Conservation (phyloP, 2,329 filamentous ascomycete genomes). For the Claviceps monticola region DNA sequence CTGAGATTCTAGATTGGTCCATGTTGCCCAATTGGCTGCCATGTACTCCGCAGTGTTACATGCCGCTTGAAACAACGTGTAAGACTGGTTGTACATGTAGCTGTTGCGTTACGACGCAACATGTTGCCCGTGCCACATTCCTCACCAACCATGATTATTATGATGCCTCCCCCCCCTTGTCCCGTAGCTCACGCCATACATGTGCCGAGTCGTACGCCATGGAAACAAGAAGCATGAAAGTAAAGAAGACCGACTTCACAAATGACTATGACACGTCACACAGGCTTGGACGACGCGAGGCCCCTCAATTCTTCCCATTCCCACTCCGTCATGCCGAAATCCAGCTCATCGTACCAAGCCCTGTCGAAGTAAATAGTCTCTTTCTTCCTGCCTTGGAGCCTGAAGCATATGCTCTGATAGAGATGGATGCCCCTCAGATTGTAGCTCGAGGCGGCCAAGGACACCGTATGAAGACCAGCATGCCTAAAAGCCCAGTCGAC, state of each 20-base stretch:
- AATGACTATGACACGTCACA: too few relatives aligned
- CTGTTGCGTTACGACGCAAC: background rate
- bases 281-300: background rate
- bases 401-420: conserved; percentile 31
- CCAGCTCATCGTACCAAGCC: conserved; percentile 21
- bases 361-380: conserved; percentile 22
- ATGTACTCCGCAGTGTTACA: background rate
- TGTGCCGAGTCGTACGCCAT: too few relatives aligned
- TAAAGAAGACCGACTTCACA: too few relatives aligned
- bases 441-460: conserved; percentile 25
- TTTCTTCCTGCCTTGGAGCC: conserved; percentile 25
- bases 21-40: too few relatives aligned
- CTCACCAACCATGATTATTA: background rate
- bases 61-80: background rate
- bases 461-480: conserved; percentile 29
- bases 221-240: too few relatives aligned
- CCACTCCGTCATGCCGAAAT: conserved; percentile 22
- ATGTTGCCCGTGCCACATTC: background rate
- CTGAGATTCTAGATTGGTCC: too few relatives aligned
- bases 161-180: background rate
- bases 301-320: conserved; percentile 19
- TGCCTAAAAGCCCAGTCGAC: conserved; percentile 31
- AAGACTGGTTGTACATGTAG: background rate
- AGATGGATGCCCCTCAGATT: conserved; percentile 27
- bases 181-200: too few relatives aligned